Base-by-base conservation (phyloP, 2,329 filamentous ascomycete species). In the Mollisiaceae sp. region DNA sequence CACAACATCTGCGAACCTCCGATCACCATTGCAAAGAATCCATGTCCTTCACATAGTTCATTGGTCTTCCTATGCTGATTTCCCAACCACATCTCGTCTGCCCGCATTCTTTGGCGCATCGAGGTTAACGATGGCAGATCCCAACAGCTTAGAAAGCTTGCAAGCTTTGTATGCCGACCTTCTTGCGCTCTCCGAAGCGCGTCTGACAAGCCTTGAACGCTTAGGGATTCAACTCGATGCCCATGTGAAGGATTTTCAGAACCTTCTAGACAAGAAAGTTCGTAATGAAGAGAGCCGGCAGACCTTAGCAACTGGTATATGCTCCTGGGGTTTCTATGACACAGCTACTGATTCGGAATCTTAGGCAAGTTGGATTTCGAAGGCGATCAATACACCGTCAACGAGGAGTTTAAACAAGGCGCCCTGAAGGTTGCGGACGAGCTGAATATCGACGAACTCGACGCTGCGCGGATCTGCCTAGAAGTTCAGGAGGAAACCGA, bases 131-230 rank as follows among this genome's bases (percentile, higher is more conserved):
- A 94, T 95, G 92, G 88, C 90, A 77, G 89, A 91, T 75, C 82
- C 87, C 76, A 89, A 89, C 77, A 87, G 86, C 75, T 84, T 96
- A 75, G 89, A 90, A 75, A 87, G 89, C 79, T 87, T 98, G 74
- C 89, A 94, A 81, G 89, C 88, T 78, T 88, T 99, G 73, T 92
- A 97, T 78, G 88, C 91, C 77, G 93, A 97, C 80, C 87, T 99
- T 68, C 82, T 91, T 72, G 89, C 90, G 64, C 84, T 95, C 72
- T 86, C 87, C 69, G 89, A 95, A 74, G 86, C 88, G 64, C 87
- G 90, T 35, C 79, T 93, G 60, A 84, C 89, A 38, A 88, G 89
- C 67, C 80, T 92, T 45, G 89, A 94, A 67, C 87, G 92, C 70
- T 83, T 90, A 65, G 85, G 87, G 72, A 75, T 80, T 59, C 85